These are phyloP conservation scores for Mortierella sp. DNA, from an alignment of 371 early-diverging fungal species.

Conservation along the genomic window DNA sequence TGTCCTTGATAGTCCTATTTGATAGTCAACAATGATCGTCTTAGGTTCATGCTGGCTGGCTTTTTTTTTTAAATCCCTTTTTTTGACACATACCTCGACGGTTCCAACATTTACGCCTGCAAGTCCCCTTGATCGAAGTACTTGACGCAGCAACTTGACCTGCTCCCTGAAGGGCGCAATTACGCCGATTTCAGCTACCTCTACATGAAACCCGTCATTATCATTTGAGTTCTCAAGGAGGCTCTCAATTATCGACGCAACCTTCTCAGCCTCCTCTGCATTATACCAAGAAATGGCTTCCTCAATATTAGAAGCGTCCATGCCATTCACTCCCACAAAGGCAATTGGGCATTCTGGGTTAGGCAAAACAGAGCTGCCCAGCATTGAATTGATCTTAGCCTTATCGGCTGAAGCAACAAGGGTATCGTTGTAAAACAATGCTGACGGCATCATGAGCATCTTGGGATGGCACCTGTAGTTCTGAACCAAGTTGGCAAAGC, in stretches of 20 bases:
- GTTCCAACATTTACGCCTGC: conserved; percentile 57
- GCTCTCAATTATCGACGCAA: conserved; percentile 32
- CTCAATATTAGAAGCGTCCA: conserved; percentile 48
- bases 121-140: conserved; percentile 46
- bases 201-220: conserved; percentile 28
- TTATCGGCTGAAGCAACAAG: conserved; percentile 55
- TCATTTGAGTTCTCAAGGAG: conserved; percentile 19
- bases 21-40: background rate
- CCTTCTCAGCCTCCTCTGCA: conserved; percentile 51
- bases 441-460: conserved; percentile 62
- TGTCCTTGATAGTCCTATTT: conserved; percentile 63
- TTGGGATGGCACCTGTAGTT: conserved; percentile 57
- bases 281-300: conserved; percentile 63
- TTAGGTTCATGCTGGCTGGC: too few relatives aligned
- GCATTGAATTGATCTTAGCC: conserved; percentile 44
- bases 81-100: conserved; percentile 36
- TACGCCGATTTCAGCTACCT: conserved; percentile 58
- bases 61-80: background rate
- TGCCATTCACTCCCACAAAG: conserved; percentile 59
- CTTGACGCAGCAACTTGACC: conserved; percentile 56
- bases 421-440: conserved; percentile 59
- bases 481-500: conserved; percentile 60
- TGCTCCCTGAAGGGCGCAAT: conserved; percentile 64
- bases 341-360: conserved; percentile 61
- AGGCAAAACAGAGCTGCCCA: conserved; percentile 49